phyloP scores from a whole-genome alignment of 225 moss, liverwort and hornwort species.

The Asterella californica region DNA sequence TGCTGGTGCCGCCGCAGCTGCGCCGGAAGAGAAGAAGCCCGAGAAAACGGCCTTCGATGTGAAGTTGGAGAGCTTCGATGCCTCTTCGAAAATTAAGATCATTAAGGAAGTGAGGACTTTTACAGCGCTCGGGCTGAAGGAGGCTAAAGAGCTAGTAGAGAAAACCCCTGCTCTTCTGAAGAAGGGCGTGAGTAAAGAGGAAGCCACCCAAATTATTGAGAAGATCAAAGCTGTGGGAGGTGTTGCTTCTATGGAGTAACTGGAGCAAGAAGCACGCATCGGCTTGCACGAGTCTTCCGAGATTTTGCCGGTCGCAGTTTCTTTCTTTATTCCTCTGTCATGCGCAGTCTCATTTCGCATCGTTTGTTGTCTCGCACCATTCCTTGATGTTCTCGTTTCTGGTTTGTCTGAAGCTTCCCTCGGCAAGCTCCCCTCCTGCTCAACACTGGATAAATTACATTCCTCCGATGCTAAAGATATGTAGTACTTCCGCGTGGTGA shows the following conservation, averaged over 20 bases:
- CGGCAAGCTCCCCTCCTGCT: neutral
- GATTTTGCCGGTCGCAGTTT: conserved; percentile 11
- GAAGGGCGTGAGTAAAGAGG: conserved; percentile 91
- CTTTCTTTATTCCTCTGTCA: conserved; percentile 9
- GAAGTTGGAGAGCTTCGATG: conserved; percentile 93
- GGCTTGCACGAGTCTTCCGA: neutral
- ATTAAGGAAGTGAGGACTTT: conserved; percentile 99
- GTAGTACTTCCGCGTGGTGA: neutral
- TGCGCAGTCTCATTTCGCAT: conserved; percentile 12
- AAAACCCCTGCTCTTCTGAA: conserved; percentile 86
- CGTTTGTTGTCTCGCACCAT: conserved; percentile 9
- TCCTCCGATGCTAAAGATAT: conserved; percentile 1
- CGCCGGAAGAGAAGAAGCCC: conserved; percentile 71
- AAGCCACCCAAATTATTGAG: conserved; percentile 93
- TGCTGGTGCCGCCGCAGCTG: conserved; percentile 37
- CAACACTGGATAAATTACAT: conserved; percentile 4
- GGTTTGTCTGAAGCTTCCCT: conserved; percentile 15
- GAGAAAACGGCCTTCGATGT: conserved; percentile 95
- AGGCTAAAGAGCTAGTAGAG: conserved; percentile 97
- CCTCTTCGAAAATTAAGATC: conserved; percentile 92
- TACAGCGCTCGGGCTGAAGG: conserved; percentile 90
- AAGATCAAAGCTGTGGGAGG: conserved; percentile 93
- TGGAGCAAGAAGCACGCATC: neutral
- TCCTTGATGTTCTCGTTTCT: conserved; percentile 5
- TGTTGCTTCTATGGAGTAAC: conserved; percentile 87